phyloP scores from a whole-genome alignment of 1,284 basidiomycete species.

The Malassezia furfur region DNA sequence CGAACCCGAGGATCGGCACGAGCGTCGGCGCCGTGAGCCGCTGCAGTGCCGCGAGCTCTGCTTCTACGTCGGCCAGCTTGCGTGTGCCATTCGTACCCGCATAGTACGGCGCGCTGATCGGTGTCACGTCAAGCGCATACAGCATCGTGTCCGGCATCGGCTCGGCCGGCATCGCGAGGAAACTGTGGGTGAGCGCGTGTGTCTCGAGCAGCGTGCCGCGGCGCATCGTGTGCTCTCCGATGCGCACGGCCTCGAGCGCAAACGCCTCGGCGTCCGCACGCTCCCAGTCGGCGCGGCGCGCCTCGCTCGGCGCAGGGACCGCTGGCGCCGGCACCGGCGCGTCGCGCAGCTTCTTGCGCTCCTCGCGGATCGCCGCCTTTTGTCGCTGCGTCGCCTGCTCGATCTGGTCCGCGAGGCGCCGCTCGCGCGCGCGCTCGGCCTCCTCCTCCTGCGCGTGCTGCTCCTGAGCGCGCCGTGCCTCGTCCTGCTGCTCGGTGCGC shows the following conservation, averaged over 20 bases:
- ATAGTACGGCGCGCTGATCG: constrained; percentile 35
- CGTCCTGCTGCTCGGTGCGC: constrained; percentile 26
- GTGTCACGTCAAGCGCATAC: constrained; percentile 35
- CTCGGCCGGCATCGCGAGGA: constrained; percentile 24
- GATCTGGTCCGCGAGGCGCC: constrained; percentile 33
- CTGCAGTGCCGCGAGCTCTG: constrained; percentile 31
- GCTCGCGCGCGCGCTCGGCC: constrained; percentile 23
- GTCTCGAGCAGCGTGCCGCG: constrained; percentile 29
- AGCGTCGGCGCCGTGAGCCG: constrained; percentile 25
- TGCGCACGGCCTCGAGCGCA: not conserved
- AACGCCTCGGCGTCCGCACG: constrained; percentile 2
- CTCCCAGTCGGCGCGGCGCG: constrained; percentile 3
- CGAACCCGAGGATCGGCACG: constrained; percentile 31
- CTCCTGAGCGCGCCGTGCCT: not conserved
- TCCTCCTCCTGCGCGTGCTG: constrained; percentile 20
- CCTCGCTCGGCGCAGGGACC: not conserved
- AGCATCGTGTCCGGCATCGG: not conserved
- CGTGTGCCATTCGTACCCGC: constrained; percentile 28
- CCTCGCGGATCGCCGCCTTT: constrained; percentile 24
- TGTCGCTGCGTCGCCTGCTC: constrained; percentile 32
- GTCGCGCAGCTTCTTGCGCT: constrained; percentile 15
- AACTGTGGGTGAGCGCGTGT: constrained; percentile 20
- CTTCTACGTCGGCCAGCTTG: constrained; percentile 43
- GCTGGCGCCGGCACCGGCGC: not conserved
- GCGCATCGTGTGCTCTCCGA: not conserved